These are phyloP conservation scores for Kwoniella shivajii DNA, from an alignment of 1,284 basidiomycete species.

Conservation along the genomic window DNA sequence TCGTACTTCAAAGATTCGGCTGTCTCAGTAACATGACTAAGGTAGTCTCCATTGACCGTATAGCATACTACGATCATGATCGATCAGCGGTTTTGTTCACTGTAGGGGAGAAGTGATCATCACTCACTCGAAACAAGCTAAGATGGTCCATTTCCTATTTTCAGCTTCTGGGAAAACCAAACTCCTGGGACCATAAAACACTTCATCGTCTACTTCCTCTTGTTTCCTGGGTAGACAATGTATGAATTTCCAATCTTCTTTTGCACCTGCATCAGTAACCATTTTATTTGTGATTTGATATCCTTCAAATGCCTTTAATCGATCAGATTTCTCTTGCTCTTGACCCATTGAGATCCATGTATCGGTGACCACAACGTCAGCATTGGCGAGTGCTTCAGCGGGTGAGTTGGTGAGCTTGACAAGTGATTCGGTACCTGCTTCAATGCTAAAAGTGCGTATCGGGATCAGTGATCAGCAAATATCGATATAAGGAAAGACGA, in stretches of 20 bases:
- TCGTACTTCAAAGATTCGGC: background rate
- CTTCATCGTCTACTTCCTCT: conserved; percentile 93
- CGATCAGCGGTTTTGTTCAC: background rate
- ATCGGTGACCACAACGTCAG: conserved; percentile 93
- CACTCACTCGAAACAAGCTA: conserved; percentile 61
- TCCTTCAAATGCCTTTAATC: conserved; percentile 82
- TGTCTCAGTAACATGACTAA: background rate
- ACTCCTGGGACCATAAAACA: conserved; percentile 59
- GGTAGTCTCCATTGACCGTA: conserved; percentile 12
- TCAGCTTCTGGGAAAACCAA: conserved; percentile 62
- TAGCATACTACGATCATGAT: conserved; percentile 2
- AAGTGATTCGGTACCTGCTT: conserved; percentile 43
- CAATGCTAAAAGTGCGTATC: conserved; percentile 32
- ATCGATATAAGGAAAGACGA: background rate
- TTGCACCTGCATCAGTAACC: conserved; percentile 76
- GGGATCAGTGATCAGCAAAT: background rate
- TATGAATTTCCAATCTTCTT: conserved; percentile 90
- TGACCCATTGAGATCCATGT: conserved; percentile 99
- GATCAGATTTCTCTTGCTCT: conserved; percentile 88
- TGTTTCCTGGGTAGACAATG: conserved; percentile 93
- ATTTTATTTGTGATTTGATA: conserved; percentile 92
- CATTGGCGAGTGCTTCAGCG: conserved; percentile 79
- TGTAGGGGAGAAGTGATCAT: background rate
- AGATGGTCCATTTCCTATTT: conserved; percentile 92
- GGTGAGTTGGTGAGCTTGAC: conserved; percentile 60